These are phyloP conservation scores for Fusarium beomiforme DNA, from an alignment of 2,329 filamentous ascomycete species.

Conservation along the genomic window DNA sequence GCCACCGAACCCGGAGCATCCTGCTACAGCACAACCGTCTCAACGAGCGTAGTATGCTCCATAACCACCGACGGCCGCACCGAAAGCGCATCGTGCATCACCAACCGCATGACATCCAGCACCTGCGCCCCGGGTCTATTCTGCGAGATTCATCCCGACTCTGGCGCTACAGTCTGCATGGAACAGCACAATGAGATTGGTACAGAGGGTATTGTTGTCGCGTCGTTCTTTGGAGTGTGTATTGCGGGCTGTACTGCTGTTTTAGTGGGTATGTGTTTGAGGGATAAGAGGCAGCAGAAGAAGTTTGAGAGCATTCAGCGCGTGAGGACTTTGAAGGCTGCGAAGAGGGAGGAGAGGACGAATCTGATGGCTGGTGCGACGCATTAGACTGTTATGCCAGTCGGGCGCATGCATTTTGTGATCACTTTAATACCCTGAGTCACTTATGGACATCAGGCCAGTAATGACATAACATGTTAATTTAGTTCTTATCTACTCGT, in stretches of 20 bases:
- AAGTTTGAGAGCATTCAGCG: slow-evolving; percentile 3
- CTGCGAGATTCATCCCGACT: slow-evolving; percentile 9
- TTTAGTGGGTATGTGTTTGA: not conserved
- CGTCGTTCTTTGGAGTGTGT: not conserved
- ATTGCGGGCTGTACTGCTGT: slow-evolving; percentile 10
- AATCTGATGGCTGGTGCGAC: not conserved
- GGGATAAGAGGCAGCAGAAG: slow-evolving; percentile 4
- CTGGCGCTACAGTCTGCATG: slow-evolving; percentile 14
- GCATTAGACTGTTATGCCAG: not conserved
- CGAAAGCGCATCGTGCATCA: slow-evolving; percentile 7
- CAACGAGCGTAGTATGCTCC: slow-evolving; percentile 14
- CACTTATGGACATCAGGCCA: too few relatives aligned
- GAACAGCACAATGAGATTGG: slow-evolving; percentile 2
- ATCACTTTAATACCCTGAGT: not conserved
- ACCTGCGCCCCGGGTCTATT: slow-evolving; percentile 9
- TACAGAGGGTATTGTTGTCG: slow-evolving; percentile 12
- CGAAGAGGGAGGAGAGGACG: not conserved
- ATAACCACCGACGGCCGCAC: slow-evolving; percentile 16
- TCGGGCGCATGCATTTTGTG: not conserved
- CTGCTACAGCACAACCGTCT: slow-evolving; percentile 17
- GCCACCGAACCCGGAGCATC: slow-evolving; percentile 3
- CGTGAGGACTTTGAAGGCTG: not conserved
- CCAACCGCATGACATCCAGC: slow-evolving; percentile 16
- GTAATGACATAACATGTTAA: not conserved
- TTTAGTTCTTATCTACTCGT: too few relatives aligned